Conservation (phyloP, 2,329 filamentous ascomycete genomes). For the Dactylellina sp. region DNA sequence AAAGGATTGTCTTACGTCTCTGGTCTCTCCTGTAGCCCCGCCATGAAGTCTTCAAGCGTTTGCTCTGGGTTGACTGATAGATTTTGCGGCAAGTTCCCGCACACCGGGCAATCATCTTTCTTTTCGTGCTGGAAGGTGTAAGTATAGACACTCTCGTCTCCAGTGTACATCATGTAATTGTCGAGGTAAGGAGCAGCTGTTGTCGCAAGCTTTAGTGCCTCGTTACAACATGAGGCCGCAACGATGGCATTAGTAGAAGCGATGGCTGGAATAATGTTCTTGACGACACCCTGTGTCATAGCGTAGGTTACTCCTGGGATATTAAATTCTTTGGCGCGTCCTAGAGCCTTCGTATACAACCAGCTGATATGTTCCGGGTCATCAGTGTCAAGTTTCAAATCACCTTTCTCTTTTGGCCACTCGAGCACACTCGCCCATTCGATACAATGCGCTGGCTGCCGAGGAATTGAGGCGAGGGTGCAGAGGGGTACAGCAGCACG, state of each 20-base stretch:
- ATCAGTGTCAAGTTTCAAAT: slow-evolving; percentile 89
- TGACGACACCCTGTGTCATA: slow-evolving; percentile 95
- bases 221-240: slow-evolving; percentile 94
- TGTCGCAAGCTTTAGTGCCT: slow-evolving; percentile 93
- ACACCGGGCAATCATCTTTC: slow-evolving; percentile 95
- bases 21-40: slow-evolving; percentile 82
- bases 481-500: slow-evolving; percentile 95
- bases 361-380: slow-evolving; percentile 97
- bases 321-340: slow-evolving; percentile 85
- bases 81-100: slow-evolving; percentile 82
- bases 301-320: slow-evolving; percentile 94
- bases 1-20: slow-evolving; percentile 70
- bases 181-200: slow-evolving; percentile 82
- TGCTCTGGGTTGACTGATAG: slow-evolving; percentile 76
- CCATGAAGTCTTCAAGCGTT: slow-evolving; percentile 86
- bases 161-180: slow-evolving; percentile 99
- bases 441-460: slow-evolving; percentile 96
- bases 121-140: slow-evolving; percentile 96
- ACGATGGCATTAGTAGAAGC: slow-evolving; percentile 98
- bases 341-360: slow-evolving; percentile 86
- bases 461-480: slow-evolving; percentile 93
- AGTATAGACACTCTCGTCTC: slow-evolving; percentile 94
- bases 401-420: slow-evolving; percentile 87
- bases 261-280: slow-evolving; percentile 99
- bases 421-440: slow-evolving; percentile 99